Conservation (phyloP, 805 yeast genomes). For the Teunomyces aglyptinius region DNA sequence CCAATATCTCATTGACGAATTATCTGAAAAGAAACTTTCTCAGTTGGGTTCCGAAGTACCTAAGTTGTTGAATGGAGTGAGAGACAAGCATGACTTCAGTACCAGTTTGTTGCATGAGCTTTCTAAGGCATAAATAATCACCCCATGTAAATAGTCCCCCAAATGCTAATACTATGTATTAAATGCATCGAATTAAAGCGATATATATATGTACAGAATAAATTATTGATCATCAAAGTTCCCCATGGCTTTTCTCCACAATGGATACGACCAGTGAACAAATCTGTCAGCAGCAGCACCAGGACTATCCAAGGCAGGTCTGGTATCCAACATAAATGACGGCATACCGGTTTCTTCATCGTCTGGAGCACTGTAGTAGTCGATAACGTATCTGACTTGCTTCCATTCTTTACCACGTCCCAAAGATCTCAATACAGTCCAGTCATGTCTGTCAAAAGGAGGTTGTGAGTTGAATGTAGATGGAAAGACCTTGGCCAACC, state of each 20-base stretch:
- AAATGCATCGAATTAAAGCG: background rate
- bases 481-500: conserved; percentile 71
- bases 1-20: conserved; percentile 37
- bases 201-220: background rate
- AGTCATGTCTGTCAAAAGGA: conserved; percentile 98
- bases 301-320: conserved; percentile 85
- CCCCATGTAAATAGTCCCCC: background rate
- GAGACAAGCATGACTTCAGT: conserved; percentile 14
- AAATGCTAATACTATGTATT: conserved; percentile 7
- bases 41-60: conserved; percentile 44
- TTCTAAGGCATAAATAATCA: background rate
- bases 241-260: conserved; percentile 73
- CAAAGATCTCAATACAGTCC: conserved; percentile 83
- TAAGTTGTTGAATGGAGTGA: conserved; percentile 21
- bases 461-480: conserved; percentile 67
- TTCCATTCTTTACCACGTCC: conserved; percentile 52
- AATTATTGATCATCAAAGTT: conserved; percentile 21
- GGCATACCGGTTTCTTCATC: conserved; percentile 86
- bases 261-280: conserved; percentile 62
- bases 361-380: conserved; percentile 94
- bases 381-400: conserved; percentile 87
- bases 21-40: conserved; percentile 26
- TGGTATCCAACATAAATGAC: conserved; percentile 85
- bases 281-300: conserved; percentile 67
- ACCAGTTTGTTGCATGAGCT: conserved; percentile 5